Evolutionary conservation across 2,329 filamentous ascomycete species (phyloP).

Genomic region (Aspergillus terreus): DNA sequence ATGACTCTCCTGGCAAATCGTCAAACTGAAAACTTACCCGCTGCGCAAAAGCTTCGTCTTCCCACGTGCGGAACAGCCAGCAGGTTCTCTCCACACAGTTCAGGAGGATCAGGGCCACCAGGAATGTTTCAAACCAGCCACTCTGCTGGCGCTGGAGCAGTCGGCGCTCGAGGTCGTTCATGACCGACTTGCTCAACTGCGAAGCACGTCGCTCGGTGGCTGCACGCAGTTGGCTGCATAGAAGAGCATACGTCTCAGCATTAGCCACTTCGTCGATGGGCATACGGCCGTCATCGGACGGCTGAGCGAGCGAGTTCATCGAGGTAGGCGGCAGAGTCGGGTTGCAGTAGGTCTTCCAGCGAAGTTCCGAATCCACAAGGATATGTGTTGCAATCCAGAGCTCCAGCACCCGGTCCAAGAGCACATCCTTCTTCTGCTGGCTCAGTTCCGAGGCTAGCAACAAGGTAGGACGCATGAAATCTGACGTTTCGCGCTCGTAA

Average conservation of each 20-base stretch:
- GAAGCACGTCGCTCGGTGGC: conserved; percentile 54
- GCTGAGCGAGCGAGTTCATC: conserved; percentile 34
- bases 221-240: conserved; percentile 53
- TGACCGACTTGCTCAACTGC: conserved; percentile 50
- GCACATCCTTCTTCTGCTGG: conserved; percentile 40
- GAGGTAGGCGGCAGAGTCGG: conserved; percentile 36
- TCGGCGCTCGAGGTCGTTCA: conserved; percentile 60
- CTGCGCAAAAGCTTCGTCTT: conserved; percentile 36
- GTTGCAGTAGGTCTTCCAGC: conserved; percentile 50
- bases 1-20: neutral
- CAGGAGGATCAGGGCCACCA: conserved; percentile 57
- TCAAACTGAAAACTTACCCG: conserved; percentile 24
- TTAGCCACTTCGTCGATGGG: conserved; percentile 39
- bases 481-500: conserved; percentile 47
- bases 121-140: conserved; percentile 56
- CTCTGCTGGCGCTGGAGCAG: conserved; percentile 56
- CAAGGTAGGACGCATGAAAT: conserved; percentile 51
- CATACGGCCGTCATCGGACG: conserved; percentile 38
- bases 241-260: conserved; percentile 46
- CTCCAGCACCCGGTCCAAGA: conserved; percentile 51
- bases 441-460: conserved; percentile 35
- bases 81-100: conserved; percentile 59
- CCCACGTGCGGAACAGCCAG: conserved; percentile 55
- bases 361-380: conserved; percentile 47
- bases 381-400: conserved; percentile 56